phyloP scores from a whole-genome alignment of 345 rosid species.

The Gossypium sturtianum region DNA sequence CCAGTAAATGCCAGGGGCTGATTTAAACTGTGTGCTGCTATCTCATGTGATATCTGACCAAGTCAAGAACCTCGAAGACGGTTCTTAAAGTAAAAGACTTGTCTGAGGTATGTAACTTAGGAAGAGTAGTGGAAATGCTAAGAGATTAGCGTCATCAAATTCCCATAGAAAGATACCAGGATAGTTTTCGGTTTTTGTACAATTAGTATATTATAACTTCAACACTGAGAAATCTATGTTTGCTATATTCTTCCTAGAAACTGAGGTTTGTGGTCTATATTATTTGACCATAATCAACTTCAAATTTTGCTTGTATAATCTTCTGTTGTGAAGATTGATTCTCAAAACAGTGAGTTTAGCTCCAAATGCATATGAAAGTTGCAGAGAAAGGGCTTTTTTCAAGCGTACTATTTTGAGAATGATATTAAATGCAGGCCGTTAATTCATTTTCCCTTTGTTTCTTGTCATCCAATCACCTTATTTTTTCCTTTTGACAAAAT shows the following conservation, averaged over 20 bases:
- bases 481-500: no score
- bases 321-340: background rate
- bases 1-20: conserved; percentile 17
- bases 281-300: background rate
- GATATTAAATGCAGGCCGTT: background rate
- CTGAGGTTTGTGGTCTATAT: background rate
- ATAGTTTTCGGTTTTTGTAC: conserved; percentile 1
- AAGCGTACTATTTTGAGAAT: background rate
- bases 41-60: background rate
- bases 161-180: background rate
- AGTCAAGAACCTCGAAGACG: background rate
- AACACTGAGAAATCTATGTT: background rate
- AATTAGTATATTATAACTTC: background rate
- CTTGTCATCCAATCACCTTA: background rate
- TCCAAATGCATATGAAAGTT: background rate
- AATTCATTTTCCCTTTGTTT: background rate
- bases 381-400: background rate
- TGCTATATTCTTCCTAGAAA: background rate
- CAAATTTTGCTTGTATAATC: background rate
- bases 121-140: background rate
- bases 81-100: background rate
- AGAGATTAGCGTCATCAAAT: background rate
- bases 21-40: background rate
- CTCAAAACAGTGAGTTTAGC: background rate
- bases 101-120: background rate